These are phyloP conservation scores for Arachnomyces sp. DNA, from an alignment of 2,329 filamentous ascomycete species.

Conservation along the genomic window DNA sequence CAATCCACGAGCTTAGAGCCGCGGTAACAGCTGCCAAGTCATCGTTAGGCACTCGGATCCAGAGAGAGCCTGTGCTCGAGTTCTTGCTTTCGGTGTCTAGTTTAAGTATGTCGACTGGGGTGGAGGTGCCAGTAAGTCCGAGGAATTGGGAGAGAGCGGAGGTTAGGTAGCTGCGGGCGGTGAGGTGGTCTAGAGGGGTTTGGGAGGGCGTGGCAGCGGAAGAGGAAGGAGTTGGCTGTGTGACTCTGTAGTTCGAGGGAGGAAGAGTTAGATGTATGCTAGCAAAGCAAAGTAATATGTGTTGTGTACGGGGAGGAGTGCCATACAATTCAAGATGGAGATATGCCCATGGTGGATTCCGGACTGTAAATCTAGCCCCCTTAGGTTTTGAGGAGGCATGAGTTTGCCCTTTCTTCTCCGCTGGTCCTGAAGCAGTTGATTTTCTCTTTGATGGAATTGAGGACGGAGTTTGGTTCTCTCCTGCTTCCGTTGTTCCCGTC, in stretches of 20 bases:
- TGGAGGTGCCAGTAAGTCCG: constrained; percentile 38
- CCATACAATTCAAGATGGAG: constrained; percentile 35
- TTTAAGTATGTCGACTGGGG: constrained; percentile 41
- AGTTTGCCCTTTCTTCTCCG: not conserved
- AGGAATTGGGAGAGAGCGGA: constrained; percentile 41
- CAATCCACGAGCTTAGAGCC: constrained; percentile 41
- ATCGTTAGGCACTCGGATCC: constrained; percentile 39
- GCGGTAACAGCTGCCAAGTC: constrained; percentile 36
- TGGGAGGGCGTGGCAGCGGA: not conserved
- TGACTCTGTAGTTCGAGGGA: constrained; percentile 17
- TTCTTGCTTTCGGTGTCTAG: constrained; percentile 17
- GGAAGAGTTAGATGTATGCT: constrained; percentile 2
- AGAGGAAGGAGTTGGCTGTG: constrained; percentile 8
- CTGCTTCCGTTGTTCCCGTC: not conserved
- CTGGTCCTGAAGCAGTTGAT: not conserved
- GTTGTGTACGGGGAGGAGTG: not conserved
- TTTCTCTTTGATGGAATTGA: too few relatives aligned
- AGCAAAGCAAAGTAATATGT: not conserved
- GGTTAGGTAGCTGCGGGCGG: constrained; percentile 37
- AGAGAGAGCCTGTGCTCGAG: constrained; percentile 18
- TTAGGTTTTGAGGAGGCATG: constrained; percentile 7
- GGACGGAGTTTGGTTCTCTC: not conserved
- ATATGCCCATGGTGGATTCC: constrained; percentile 37
- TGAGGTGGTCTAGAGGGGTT: constrained; percentile 34
- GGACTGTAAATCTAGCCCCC: constrained; percentile 26